Conservation (phyloP, 1,284 basidiomycete species). For the Moesziomyces antarcticus region DNA sequence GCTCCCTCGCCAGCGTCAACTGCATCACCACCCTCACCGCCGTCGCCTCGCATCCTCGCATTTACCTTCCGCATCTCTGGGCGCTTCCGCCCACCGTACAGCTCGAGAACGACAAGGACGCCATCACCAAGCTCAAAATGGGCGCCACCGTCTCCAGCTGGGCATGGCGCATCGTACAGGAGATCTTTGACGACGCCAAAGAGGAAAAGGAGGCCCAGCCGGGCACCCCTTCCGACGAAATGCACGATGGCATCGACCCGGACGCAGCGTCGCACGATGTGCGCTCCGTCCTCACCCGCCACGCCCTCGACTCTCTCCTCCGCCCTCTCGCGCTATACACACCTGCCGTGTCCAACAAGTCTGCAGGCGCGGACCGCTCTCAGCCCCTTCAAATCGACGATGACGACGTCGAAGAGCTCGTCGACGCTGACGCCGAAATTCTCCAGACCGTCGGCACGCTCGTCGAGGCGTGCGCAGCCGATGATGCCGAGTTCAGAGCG, state of each 20-base stretch:
- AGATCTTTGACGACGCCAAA: constrained; percentile 43
- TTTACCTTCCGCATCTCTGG: constrained; percentile 50
- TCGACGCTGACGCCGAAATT: constrained; percentile 51
- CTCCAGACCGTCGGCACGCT: constrained; percentile 41
- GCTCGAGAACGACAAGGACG: constrained; percentile 26
- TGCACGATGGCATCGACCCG: constrained; percentile 33
- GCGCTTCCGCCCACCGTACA: constrained; percentile 25
- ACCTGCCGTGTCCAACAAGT: not conserved
- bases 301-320: constrained; percentile 23
- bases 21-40: constrained; percentile 26
- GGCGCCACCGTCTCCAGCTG: constrained; percentile 42
- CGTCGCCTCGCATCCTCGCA: constrained; percentile 29
- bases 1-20: constrained; percentile 26
- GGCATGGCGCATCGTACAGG: constrained; percentile 43
- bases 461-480: constrained; percentile 42
- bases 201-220: constrained; percentile 37
- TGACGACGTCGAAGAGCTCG: constrained; percentile 44
- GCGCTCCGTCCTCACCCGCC: constrained; percentile 31
- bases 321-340: constrained; percentile 26
- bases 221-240: constrained; percentile 26
- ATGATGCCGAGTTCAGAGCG: constrained; percentile 29
- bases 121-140: constrained; percentile 30
- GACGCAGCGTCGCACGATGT: constrained; percentile 16
- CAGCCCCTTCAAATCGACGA: constrained; percentile 19
- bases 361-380: not conserved